Base-by-base conservation (phyloP, 192 early-diverging fungal genomes). In the Chytriomyces hyalinus region DNA sequence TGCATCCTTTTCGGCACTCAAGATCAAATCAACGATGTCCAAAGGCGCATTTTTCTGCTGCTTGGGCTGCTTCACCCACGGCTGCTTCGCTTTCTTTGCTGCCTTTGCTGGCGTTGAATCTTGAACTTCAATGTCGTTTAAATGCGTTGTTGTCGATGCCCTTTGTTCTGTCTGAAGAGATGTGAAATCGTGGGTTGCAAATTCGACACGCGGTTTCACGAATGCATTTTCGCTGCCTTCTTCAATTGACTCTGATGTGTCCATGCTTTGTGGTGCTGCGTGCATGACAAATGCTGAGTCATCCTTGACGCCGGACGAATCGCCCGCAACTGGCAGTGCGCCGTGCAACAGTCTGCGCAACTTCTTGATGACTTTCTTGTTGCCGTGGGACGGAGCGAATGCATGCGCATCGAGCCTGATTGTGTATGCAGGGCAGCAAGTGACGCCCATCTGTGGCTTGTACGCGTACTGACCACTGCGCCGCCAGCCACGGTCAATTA, bases 401-500 rank as follows among this genome's bases (percentile, higher is more conserved):
- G 87, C 77, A 8, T 51, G 78, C 7, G 87, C 87, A 60, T 90
- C 80, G 73, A 92, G 78, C 43, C 92, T 87, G 66, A 93, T 95
- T 0, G 93, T 91, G 75, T 93, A 91, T 59, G 89, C 86, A 0
- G 91, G 92, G 82, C 92, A 93, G 75, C 92, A 95, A 49, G 90
- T 92, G 13, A 82, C 75, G 4, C 83, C 64, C 10, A 92, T 78
- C 49, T 89, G 81, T 1, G 93, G 93, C 67, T 92, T 94, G 86
- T 95, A 95, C 6, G 91, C 62, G 67, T 94, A 94, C 17, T 86
- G 60, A 2, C 92, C 92, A 50, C 88, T 89, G 53, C 93, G 87
- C 75, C 93, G 84, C 93, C 92, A 94, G 49, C 92, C 92, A 59
- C 85, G 75, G 78, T 95, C 90, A 64, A 94, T 89, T 13, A 94